These are phyloP conservation scores for Alliaria petiolata DNA, from an alignment of 345 rosid species.

Conservation along the genomic window DNA sequence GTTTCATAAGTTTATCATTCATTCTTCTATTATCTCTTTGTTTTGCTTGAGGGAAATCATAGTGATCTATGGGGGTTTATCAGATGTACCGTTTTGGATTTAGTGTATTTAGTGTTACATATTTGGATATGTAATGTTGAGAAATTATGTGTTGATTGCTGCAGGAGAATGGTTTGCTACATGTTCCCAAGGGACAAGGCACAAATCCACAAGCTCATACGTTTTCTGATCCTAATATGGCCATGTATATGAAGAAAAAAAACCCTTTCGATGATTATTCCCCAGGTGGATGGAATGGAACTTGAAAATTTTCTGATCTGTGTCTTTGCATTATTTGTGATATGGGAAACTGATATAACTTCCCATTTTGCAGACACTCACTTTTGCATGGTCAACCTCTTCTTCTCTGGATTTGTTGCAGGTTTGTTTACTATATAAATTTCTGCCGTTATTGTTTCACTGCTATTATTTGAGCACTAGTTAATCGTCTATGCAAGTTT, in stretches of 20 bases:
- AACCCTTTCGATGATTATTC: constrained; percentile 95
- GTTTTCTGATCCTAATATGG: constrained; percentile 99
- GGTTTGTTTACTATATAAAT: constrained; percentile 37
- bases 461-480: not conserved
- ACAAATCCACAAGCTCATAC: constrained; percentile 92
- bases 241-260: constrained; percentile 99
- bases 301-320: not conserved
- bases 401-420: constrained; percentile 99
- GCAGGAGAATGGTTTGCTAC: constrained; percentile 88
- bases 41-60: too few relatives aligned
- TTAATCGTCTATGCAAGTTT: not conserved
- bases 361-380: constrained; percentile 67
- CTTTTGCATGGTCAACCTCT: constrained; percentile 99
- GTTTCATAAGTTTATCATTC: too few relatives aligned
- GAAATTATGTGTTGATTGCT: constrained; percentile 11
- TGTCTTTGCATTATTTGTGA: constrained; percentile 3
- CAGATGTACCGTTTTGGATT: too few relatives aligned
- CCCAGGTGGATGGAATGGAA: constrained; percentile 57
- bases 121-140: too few relatives aligned
- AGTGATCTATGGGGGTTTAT: too few relatives aligned
- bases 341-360: constrained; percentile 22
- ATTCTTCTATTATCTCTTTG: too few relatives aligned
- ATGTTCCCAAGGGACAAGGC: constrained; percentile 81
- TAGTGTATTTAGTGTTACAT: too few relatives aligned
- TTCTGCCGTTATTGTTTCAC: not conserved